A percentile compares a stretch with the other conserved stretches of the same genome.
Evolutionary conservation across 2,329 filamentous ascomycete genomes (phyloP).

Genomic region (Trichoderma sp.): DNA sequence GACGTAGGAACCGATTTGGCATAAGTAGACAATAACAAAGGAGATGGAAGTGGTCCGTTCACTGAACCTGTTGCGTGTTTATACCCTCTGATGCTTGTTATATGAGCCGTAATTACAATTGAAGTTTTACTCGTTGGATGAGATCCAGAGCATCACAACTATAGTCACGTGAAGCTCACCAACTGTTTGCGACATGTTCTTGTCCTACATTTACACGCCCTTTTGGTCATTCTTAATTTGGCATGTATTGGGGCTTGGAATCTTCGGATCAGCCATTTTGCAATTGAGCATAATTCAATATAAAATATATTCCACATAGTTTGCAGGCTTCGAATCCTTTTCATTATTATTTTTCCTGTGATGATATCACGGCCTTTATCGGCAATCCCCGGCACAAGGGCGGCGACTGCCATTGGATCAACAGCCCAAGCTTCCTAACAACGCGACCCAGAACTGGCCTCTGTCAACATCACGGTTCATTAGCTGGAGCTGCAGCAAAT

Average conservation of each 20-base stretch:
- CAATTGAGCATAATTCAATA: background rate
- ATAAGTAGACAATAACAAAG: too few species aligned
- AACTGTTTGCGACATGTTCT: background rate
- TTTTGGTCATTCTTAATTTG: background rate
- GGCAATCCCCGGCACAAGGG: constrained; percentile 12
- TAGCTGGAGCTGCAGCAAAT: background rate
- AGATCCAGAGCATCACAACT: background rate
- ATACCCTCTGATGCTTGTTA: background rate
- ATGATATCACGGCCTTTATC: constrained; percentile 6
- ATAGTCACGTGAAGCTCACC: background rate
- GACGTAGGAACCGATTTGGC: background rate
- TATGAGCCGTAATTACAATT: background rate
- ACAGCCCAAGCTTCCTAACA: background rate
- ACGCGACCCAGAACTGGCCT: background rate
- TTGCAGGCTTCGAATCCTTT: background rate
- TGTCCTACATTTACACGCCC: background rate
- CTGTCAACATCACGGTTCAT: background rate
- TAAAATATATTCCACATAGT: background rate
- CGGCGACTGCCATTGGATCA: background rate
- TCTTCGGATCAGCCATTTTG: background rate
- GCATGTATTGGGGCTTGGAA: background rate
- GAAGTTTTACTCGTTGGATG: too few species aligned
- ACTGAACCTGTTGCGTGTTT: background rate
- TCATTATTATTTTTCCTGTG: background rate
- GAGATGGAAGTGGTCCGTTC: background rate